Percentiles rank a stretch among this genome's conserved stretches.
Evolutionary conservation across 192 early-diverging fungal genomes (phyloP).

Genomic region (Backusella macrospora): DNA sequence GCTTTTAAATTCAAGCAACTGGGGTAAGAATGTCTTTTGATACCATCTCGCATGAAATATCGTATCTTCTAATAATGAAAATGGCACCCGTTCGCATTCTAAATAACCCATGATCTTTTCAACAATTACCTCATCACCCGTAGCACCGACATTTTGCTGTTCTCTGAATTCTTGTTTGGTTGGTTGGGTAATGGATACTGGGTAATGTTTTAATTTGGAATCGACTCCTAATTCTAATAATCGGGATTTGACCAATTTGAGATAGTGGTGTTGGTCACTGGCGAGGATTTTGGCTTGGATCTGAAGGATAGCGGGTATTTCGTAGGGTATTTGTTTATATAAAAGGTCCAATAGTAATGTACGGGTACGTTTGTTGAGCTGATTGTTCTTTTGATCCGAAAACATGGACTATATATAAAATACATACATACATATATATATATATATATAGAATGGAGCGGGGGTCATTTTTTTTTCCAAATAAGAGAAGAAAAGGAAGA

Average conservation of each 20-base stretch:
- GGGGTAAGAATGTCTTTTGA: slow-evolving; percentile 12
- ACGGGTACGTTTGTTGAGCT: background rate
- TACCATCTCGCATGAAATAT: slow-evolving; percentile 12
- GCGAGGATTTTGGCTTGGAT: slow-evolving; percentile 3
- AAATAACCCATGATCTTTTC: background rate
- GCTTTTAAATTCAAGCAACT: background rate
- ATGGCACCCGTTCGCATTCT: background rate
- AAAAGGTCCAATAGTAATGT: background rate
- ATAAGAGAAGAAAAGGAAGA: no score
- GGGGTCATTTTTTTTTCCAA: no score
- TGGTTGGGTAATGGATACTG: background rate
- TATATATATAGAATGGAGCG: no score
- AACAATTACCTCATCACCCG: background rate
- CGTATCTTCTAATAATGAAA: slow-evolving; percentile 8
- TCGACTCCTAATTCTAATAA: slow-evolving; percentile 12
- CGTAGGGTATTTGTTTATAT: background rate
- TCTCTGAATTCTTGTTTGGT: background rate
- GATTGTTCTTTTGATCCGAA: background rate
- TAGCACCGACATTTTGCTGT: background rate
- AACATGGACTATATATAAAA: background rate
- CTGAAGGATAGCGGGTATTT: slow-evolving; percentile 14
- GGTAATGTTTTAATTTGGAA: background rate
- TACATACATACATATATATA: no score
- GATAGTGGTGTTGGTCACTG: background rate
- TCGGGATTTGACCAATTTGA: background rate